Evolutionary conservation across 177 flowering plant species (phyloP), one percentile per base, ranked within the genome.

Genomic region (Tripterygium wilfordii): DNA sequence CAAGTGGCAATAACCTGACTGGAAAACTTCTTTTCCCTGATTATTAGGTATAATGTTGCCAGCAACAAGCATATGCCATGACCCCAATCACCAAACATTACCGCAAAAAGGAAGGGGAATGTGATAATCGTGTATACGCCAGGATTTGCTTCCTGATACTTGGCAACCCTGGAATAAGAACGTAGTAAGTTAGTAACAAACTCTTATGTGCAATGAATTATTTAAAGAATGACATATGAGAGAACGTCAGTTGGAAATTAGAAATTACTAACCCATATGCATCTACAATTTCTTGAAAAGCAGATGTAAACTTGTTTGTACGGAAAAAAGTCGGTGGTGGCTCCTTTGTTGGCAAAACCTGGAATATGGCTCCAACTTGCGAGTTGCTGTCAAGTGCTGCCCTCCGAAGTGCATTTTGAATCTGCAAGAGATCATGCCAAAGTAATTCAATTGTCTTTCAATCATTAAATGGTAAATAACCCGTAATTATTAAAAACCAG

Each of bases 71-170:
- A 86, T 50, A 83, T 77, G 7, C 96, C 96, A 71, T 86, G 96
- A 14, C 96, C 96, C 96, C 96, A 83, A 57, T 86, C 95, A 48
- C 95, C 95, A 70, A 86, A 86, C 95, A 86, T 86, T 45, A 86
- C 88, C 47, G 95, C 95, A 67, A 86, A 83, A 44, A 86, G 71
- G 57, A 86, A 86, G 27, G 96, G 96, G 66, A 86, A 86, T 16
- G 96, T 86, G 43, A 86, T 46, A 48, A 86, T 66, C 10, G 90
- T 83, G 69, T 54, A 86, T 32, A 83, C 81, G 57, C 81, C 81
- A 62, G 96, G 91, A 68, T 86, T 86, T 53, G 77, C 91, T 69
- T 86, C 96, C 58, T 72, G 96, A 66, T 86, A 83, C 68, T 72
- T 81, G 26, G 91, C 91, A 53, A 86, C 77, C 64, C 91, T 86